Conservation (phyloP, 2,329 filamentous ascomycete species). For the Dendrostoma leiphaemia region DNA sequence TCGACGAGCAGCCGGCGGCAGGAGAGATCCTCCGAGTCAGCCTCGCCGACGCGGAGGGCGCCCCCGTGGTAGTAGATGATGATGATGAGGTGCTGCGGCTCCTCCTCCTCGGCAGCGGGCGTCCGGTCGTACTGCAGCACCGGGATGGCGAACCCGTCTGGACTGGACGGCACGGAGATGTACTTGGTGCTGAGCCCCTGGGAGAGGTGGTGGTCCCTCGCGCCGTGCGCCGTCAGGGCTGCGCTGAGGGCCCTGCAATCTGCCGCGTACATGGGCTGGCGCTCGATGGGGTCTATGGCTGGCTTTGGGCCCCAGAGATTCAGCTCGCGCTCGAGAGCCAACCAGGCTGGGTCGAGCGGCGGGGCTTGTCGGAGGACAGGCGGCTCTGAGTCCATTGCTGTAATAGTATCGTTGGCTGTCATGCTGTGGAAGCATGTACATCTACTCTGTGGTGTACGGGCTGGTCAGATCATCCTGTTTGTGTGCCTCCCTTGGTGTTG, state of each 20-base stretch:
- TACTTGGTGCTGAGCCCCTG: constrained; percentile 29
- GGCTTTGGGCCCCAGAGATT: constrained; percentile 28
- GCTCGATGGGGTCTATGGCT: constrained; percentile 26
- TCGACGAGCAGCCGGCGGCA: constrained; percentile 40
- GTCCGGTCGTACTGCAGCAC: constrained; percentile 32
- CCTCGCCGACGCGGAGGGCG: constrained; percentile 44
- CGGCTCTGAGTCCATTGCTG: constrained; percentile 11
- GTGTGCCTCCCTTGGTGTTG: too few relatives aligned
- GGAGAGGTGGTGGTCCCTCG: constrained; percentile 35
- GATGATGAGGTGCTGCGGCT: constrained; percentile 26
- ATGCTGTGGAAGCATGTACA: not conserved
- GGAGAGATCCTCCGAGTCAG: constrained; percentile 47
- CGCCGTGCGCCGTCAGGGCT: constrained; percentile 33
- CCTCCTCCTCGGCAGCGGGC: not conserved
- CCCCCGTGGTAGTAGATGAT: constrained; percentile 50
- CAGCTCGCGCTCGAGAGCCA: constrained; percentile 33
- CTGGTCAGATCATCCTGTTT: not conserved
- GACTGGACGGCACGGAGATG: constrained; percentile 30
- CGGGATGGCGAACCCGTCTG: constrained; percentile 34
- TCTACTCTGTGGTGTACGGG: not conserved
- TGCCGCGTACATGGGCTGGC: constrained; percentile 39
- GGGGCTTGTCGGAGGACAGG: constrained; percentile 34
- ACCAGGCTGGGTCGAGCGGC: constrained; percentile 38
- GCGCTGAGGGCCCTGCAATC: constrained; percentile 37
- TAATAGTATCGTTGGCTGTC: too few relatives aligned